phyloP scores from a whole-genome alignment of 305 asterid species.

The Fraxinus sp. region DNA sequence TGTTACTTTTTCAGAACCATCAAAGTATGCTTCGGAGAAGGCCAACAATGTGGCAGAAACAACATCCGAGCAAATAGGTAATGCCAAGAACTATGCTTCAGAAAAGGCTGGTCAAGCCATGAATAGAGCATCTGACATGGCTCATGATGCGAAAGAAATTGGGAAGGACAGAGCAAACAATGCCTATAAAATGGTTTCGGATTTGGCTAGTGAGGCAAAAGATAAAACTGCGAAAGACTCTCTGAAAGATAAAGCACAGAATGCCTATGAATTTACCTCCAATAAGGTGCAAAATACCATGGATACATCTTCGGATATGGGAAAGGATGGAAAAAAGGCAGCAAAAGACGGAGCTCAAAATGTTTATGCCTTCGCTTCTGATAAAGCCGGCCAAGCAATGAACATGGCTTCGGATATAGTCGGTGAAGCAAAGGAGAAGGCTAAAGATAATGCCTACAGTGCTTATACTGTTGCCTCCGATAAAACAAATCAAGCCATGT shows the following conservation, averaged over 20 bases:
- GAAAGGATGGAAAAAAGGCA: slow-evolving; percentile 12
- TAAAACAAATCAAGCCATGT: slow-evolving; percentile 8
- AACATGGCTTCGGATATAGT: slow-evolving; percentile 20
- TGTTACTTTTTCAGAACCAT: slow-evolving; percentile 32
- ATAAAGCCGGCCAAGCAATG: slow-evolving; percentile 13
- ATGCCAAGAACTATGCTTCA: slow-evolving; percentile 31
- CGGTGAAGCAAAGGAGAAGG: slow-evolving; percentile 15
- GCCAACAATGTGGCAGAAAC: slow-evolving; percentile 26
- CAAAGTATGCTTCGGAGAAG: slow-evolving; percentile 49
- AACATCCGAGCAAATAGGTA: slow-evolving; percentile 30
- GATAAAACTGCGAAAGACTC: slow-evolving; percentile 28
- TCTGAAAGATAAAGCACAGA: slow-evolving; percentile 12
- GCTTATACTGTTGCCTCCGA: background rate
- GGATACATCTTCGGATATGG: slow-evolving; percentile 24
- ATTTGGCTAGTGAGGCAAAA: slow-evolving; percentile 19
- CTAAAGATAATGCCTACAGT: slow-evolving; percentile 24
- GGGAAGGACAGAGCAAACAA: slow-evolving; percentile 21
- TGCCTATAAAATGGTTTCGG: slow-evolving; percentile 24
- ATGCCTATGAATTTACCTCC: slow-evolving; percentile 18
- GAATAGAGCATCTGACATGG: slow-evolving; percentile 27
- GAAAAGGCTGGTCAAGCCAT: slow-evolving; percentile 32
- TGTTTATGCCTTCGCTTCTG: slow-evolving; percentile 15
- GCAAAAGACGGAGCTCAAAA: slow-evolving; percentile 23
- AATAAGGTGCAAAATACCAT: slow-evolving; percentile 2
- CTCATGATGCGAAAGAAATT: slow-evolving; percentile 11